Base-by-base conservation (phyloP, 495 filamentous ascomycete species). In the Aspergillus panamensis region DNA sequence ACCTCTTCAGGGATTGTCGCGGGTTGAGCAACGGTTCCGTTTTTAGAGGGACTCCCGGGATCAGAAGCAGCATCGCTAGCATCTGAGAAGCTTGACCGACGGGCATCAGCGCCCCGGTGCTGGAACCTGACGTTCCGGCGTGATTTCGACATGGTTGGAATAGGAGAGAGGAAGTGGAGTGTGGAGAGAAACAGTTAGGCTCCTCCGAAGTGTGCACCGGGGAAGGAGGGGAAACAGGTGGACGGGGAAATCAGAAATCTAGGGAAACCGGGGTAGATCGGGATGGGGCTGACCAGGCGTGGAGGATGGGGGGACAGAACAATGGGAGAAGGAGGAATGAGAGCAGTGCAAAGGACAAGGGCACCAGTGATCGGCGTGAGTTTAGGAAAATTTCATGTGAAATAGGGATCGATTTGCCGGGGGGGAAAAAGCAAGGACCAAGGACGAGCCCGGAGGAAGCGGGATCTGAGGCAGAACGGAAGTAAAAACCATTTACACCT, bases 111-210 rank as follows among this genome's bases (percentile, higher is more conserved):
- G 51, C 84, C 56, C 25, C 65, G 62, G 51, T 89, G 85, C 60
- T 85, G 84, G 73, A 96, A 96, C 68, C 90, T 87, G 65, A 96
- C 90, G 73, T 86, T 87, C 65, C 91, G 84, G 68, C 88, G 87
- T 59, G 87, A 81, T 78, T 86, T 88, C 60, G 85, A 81, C 87
- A 89, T 90, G 68, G 65, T 66, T 25, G 64, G 37, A 59, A 57
- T 58, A 56, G 55, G 57, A 19, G 48, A 57, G 48, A 51, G 53
- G 33, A 50, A 48, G 25, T 25, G 25, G 25, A 25, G 25, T 25
- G 25, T 25, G 42, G 33, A 43, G 40, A 40, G 48, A 59, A 51
- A 47, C 44, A 58, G 55, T 20, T n/a, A 14, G 13, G 47, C 54
- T 39, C 32, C 25, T 21, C 13, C 49, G 31, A 44, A 55, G 40